phyloP scores from a whole-genome alignment of 768 basidiomycete genomes.

The Suillus hirtellus region DNA sequence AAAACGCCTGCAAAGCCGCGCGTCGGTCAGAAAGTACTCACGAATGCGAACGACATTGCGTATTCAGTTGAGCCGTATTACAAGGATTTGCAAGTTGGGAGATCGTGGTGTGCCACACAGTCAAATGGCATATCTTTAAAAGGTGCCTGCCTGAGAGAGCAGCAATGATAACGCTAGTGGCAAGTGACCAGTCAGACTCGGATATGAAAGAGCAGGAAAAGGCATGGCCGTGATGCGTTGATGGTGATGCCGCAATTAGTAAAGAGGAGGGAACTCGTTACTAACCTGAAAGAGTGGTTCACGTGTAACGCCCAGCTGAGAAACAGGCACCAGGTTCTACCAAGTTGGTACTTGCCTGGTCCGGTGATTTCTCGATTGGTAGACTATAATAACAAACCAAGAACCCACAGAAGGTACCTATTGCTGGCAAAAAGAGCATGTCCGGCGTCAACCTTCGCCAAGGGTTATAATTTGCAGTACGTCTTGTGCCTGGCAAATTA shows the following conservation, averaged over 20 bases:
- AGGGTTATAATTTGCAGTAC: conserved; percentile 14
- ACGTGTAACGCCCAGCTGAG: conserved; percentile 10
- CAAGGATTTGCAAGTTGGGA: background rate
- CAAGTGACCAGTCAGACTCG: conserved; percentile 3
- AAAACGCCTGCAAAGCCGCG: background rate
- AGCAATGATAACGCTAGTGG: background rate
- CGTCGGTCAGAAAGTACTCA: background rate
- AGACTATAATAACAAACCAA: conserved; percentile 11
- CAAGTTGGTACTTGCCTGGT: background rate
- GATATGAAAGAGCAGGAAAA: conserved; percentile 9
- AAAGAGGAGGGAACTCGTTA: background rate
- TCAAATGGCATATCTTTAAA: background rate
- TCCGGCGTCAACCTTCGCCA: conserved; percentile 10
- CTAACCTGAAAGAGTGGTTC: background rate
- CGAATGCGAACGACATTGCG: background rate
- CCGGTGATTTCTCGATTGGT: conserved; percentile 13
- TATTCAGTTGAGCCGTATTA: background rate
- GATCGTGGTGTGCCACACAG: background rate
- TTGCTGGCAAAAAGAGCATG: conserved; percentile 10
- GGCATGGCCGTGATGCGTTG: conserved; percentile 10
- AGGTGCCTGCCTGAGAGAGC: background rate
- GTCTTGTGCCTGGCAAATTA: conserved; percentile 15
- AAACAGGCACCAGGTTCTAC: conserved; percentile 5
- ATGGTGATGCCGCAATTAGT: conserved; percentile 8
- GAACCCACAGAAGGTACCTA: conserved; percentile 6